Base-by-base conservation (phyloP, 2,329 filamentous ascomycete genomes). In the Aspergillus brasiliensis region DNA sequence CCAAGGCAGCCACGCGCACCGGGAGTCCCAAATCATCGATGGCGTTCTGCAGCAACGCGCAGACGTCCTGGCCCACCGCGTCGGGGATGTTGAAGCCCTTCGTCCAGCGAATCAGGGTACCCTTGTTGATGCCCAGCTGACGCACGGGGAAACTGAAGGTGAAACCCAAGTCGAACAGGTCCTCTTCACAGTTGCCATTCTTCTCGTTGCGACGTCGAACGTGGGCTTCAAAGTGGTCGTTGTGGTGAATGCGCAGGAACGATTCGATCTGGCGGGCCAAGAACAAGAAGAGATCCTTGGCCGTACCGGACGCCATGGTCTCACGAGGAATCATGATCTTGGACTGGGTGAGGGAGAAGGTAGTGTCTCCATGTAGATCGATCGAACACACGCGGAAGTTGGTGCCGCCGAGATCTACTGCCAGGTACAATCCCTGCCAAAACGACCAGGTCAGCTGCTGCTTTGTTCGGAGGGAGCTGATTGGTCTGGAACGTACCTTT, bases 71-170 rank as follows among this genome's bases (percentile, higher is more conserved):
- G 69, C 94, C 95, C 60, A 99, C 78, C 1, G 93, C 91, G 73
- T 98, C 95, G n/a, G 88, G 85, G 67, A 99, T 98, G 74, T 98
- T 92, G 74, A 97, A 99, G 55, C 95, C 95, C 82, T 99, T 99
- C 59, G 95, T 99, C 95, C 95, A 99, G 68, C 95, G 88, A 78
- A 97, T 95, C 57, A 99, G 83, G 59, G 88, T 90, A 62, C 95
- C 95, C 79, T 92, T 94, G 83, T 98, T 98, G 75, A 99, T 97
- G 40, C 92, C 93, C 59, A 91, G 83, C 76, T 99, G 95, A 74
- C 96, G 87, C 40, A 98, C 93, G 2, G 95, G 95, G 80, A 98
- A 99, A 74, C 91, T 96, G 79, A 99, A 99, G 56, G 95, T 99
- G 80, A 99, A 99, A n/a, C 95, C 95, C 44, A 99, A 83, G 69